Evolutionary conservation across 352 stramenopile genomes (phyloP).

Genomic region (Globisporangium abappressorium): DNA sequence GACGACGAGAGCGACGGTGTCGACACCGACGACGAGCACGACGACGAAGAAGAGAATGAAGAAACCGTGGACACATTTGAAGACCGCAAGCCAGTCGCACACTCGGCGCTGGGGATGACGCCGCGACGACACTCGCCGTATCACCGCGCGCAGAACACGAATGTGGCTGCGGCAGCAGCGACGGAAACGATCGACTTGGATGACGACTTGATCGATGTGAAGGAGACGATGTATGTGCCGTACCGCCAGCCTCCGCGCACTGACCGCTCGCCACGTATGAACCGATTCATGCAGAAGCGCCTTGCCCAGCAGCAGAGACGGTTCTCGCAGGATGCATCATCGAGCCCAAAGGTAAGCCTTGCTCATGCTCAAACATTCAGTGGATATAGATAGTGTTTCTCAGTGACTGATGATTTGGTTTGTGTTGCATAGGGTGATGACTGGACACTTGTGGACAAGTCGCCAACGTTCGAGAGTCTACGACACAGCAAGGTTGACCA

Average conservation of each 20-base stretch:
- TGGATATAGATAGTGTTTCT: background rate
- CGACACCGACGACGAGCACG: constrained; percentile 46
- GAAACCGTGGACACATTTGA: constrained; percentile 17
- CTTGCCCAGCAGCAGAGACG: constrained; percentile 25
- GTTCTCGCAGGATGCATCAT: constrained; percentile 28
- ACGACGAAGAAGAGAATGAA: constrained; percentile 25
- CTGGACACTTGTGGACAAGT: constrained; percentile 80
- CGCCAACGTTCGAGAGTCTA: constrained; percentile 64
- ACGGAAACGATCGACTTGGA: constrained; percentile 37
- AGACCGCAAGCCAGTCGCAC: constrained; percentile 1
- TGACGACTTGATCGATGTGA: constrained; percentile 49
- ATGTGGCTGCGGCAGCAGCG: constrained; percentile 31
- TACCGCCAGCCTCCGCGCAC: constrained; percentile 30
- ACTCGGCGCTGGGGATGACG: constrained; percentile 13
- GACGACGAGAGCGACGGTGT: constrained; percentile 79
- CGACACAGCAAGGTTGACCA: constrained; percentile 35
- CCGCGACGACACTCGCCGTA: constrained; percentile 17
- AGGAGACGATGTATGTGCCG: constrained; percentile 54
- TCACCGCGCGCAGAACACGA: constrained; percentile 57
- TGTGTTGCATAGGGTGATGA: constrained; percentile 42
- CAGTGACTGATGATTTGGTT: background rate
- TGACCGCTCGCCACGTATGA: constrained; percentile 27
- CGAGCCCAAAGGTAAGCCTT: constrained; percentile 45
- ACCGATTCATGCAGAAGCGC: constrained; percentile 19
- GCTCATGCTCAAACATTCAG: no score